Conservation (phyloP, 1,139 yeast genomes). For the Suhomyces bokatorum region DNA sequence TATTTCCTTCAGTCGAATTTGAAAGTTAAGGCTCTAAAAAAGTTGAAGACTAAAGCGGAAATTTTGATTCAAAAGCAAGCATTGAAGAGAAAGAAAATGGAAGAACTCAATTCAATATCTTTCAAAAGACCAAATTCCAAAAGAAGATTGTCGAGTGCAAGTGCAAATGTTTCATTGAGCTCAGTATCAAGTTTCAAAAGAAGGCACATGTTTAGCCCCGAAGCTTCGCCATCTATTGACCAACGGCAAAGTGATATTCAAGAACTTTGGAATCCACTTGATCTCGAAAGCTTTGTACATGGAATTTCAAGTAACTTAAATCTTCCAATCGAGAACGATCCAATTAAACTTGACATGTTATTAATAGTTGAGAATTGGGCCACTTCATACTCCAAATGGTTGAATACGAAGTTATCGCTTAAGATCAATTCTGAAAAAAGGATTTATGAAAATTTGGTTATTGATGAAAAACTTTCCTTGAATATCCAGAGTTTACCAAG, state of each 20-base stretch:
- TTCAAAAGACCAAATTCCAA: constrained; percentile 28
- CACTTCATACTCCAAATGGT: constrained; percentile 46
- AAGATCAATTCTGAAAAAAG: constrained; percentile 27
- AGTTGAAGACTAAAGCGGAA: constrained; percentile 28
- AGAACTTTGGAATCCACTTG: constrained; percentile 44
- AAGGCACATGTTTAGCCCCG: constrained; percentile 14
- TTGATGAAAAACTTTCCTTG: constrained; percentile 26
- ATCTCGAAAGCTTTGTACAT: constrained; percentile 27
- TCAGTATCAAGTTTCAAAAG: constrained; percentile 14
- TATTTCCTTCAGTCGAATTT: constrained; percentile 24
- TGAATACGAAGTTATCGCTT: constrained; percentile 40
- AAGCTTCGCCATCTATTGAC: constrained; percentile 16
- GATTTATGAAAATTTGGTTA: constrained; percentile 29
- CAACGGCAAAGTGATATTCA: constrained; percentile 35
- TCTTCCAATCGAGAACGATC: constrained; percentile 21
- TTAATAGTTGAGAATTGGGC: constrained; percentile 49
- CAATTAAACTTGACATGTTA: constrained; percentile 31
- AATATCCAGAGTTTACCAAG: constrained; percentile 41
- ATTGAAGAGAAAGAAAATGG: constrained; percentile 32
- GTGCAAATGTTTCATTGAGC: constrained; percentile 10
- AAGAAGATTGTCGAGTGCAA: constrained; percentile 21
- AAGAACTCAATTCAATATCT: constrained; percentile 45
- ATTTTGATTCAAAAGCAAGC: constrained; percentile 23
- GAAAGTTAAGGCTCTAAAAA: constrained; percentile 26
- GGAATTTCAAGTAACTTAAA: constrained; percentile 27